phyloP scores from a whole-genome alignment of 805 yeast genomes.

The Metschnikowia arizonensis region DNA sequence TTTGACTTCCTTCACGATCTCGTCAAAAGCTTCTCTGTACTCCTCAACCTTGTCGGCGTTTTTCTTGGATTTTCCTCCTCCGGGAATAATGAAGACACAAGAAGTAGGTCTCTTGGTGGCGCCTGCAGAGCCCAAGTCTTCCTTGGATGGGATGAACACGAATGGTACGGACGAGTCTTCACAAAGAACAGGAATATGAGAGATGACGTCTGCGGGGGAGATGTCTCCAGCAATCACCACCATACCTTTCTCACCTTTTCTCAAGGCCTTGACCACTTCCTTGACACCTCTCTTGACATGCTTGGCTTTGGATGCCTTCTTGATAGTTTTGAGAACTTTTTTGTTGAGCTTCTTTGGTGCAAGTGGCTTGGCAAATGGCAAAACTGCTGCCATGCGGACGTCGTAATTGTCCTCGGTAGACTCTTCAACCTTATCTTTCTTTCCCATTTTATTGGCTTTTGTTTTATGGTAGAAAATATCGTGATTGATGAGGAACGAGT shows the following conservation, averaged over 20 bases:
- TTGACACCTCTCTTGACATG: constrained; percentile 98
- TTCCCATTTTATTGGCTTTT: constrained; percentile 30
- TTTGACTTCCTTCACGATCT: constrained; percentile 85
- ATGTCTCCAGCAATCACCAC: constrained; percentile 97
- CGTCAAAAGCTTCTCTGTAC: constrained; percentile 89
- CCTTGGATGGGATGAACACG: constrained; percentile 93
- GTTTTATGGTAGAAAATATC: constrained; percentile 3
- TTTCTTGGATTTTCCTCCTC: constrained; percentile 81
- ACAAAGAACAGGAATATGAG: constrained; percentile 95
- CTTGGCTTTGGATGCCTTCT: constrained; percentile 96
- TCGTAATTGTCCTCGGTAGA: constrained; percentile 79
- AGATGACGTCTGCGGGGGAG: constrained; percentile 94
- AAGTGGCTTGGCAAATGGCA: constrained; percentile 90
- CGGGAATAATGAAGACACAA: constrained; percentile 95
- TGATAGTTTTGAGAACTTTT: constrained; percentile 90
- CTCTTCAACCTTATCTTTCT: constrained; percentile 43
- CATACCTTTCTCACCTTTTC: constrained; percentile 97
- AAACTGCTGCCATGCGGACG: constrained; percentile 79
- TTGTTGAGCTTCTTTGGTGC: constrained; percentile 96
- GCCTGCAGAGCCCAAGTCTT: constrained; percentile 97
- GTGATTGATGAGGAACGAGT: not conserved
- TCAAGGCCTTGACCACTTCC: constrained; percentile 95
- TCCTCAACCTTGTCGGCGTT: constrained; percentile 69
- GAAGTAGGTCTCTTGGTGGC: constrained; percentile 99
- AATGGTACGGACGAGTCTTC: constrained; percentile 92